Conservation (phyloP, 768 basidiomycete genomes). For the Mycena galericulata region DNA sequence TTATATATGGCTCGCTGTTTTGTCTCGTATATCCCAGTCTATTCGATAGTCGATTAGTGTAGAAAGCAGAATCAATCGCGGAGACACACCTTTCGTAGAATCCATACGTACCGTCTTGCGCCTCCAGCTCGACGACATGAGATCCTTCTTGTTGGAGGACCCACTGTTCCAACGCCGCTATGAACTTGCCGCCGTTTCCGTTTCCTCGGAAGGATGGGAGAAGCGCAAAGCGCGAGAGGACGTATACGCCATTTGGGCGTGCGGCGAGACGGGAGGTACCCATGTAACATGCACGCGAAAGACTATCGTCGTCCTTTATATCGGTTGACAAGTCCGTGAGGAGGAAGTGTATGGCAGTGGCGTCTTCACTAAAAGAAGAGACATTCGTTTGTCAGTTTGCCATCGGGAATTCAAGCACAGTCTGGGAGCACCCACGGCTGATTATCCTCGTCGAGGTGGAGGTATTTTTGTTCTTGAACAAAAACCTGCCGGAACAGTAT, state of each 20-base stretch:
- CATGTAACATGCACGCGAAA: neutral
- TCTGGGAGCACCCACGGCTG: neutral
- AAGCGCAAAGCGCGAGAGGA: conserved; percentile 7
- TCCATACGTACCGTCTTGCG: conserved; percentile 9
- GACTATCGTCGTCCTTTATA: neutral
- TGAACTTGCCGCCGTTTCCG: neutral
- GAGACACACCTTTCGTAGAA: conserved; percentile 5
- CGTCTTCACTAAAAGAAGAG: neutral
- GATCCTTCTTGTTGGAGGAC: neutral
- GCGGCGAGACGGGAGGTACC: neutral
- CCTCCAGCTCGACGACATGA: neutral
- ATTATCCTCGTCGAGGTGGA: neutral
- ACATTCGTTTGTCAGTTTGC: no score
- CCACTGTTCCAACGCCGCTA: neutral
- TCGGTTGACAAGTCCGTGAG: neutral
- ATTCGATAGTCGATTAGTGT: neutral
- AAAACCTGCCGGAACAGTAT: conserved; percentile 7
- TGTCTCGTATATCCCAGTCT: conserved; percentile 4
- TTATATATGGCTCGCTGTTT: conserved; percentile 7
- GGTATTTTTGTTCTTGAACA: neutral
- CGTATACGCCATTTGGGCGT: neutral
- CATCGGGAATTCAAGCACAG: no score
- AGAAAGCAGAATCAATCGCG: neutral
- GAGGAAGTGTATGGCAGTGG: neutral
- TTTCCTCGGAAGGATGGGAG: neutral